Evolutionary conservation across 805 yeast species (phyloP).

Genomic region (Helenozyma baotianmanensis): DNA sequence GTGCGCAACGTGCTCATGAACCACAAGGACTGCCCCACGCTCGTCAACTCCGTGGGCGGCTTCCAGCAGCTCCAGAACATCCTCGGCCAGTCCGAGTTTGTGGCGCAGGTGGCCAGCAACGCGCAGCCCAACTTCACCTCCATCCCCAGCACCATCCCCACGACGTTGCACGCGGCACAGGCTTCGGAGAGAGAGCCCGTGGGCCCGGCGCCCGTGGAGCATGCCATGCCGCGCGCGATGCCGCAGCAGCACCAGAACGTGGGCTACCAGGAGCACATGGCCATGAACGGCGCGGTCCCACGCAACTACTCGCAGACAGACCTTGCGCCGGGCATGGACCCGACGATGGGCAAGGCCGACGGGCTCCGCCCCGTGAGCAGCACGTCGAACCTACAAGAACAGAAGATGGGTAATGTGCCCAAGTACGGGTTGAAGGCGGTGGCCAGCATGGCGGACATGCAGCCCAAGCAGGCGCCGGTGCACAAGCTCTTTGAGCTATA

Average conservation of each 20-base stretch:
- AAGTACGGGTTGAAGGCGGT: slow-evolving; percentile 12
- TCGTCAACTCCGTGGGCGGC: slow-evolving; percentile 44
- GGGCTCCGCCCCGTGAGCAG: slow-evolving; percentile 26
- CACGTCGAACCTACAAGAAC: slow-evolving; percentile 28
- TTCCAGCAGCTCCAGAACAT: slow-evolving; percentile 41
- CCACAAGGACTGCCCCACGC: slow-evolving; percentile 47
- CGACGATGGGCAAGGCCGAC: neutral
- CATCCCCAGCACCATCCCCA: slow-evolving; percentile 37
- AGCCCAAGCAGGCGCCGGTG: slow-evolving; percentile 7
- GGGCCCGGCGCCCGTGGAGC: slow-evolving; percentile 8
- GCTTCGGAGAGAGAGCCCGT: neutral
- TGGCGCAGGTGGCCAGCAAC: slow-evolving; percentile 23
- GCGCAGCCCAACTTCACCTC: slow-evolving; percentile 21
- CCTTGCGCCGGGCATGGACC: neutral
- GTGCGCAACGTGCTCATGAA: slow-evolving; percentile 44
- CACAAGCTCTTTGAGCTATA: slow-evolving; percentile 8
- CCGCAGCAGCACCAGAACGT: slow-evolving; percentile 11
- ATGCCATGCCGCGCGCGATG: slow-evolving; percentile 26
- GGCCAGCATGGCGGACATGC: slow-evolving; percentile 17
- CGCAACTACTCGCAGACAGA: slow-evolving; percentile 5
- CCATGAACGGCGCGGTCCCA: slow-evolving; percentile 5
- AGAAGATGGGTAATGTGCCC: slow-evolving; percentile 5
- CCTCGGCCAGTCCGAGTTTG: slow-evolving; percentile 29
- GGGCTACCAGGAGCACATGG: slow-evolving; percentile 6
- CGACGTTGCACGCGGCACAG: slow-evolving; percentile 22